Evolutionary conservation across 371 early-diverging fungal genomes (phyloP), one percentile per base, ranked within the genome.

Genomic region (Sporodiniella umbellata): DNA sequence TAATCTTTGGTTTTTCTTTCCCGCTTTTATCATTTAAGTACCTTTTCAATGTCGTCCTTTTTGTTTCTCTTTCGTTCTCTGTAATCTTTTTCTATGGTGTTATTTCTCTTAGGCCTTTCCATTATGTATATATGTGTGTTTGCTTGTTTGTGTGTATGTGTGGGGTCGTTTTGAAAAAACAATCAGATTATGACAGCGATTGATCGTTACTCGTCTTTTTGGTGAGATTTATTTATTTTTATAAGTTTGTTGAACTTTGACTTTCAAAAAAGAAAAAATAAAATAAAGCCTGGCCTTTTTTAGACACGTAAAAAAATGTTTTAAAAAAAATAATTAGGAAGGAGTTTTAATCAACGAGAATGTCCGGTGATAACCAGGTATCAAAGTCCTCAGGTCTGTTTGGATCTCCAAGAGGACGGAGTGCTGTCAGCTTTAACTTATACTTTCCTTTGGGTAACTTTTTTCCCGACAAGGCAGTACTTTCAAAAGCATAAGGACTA

Each of bases 341-440:
- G 17, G 40, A 17, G 18, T 21, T 8, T 19, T 19, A 40, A 40
- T 43, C 28, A n/a, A 26, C 1, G 3, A n/a, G 5, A 4, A 56
- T 51, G 0, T 50, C 42, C 24, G 62, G 63, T 4, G 72, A 71
- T 26, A 48, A 45, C 74, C 74, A 73, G 39, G 48, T 53, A 45
- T 73, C 74, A 49, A 64, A 70, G 46, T 73, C 66, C 7, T 45
- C 42, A 2, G 54, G 51, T 17, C 53, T 60, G 8, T 53, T 24
- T 1, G 33, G 24, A 46, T 65, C 40, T 11, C 74, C 74, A 56
- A 64, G 70, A 18, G 65, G 60, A n/a, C 52, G 53, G n/a, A 70
- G 33, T 0, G 68, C 74, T 54, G 57, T 62, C 0, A 73, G 37
- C 10, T 63, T 67, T 1, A 73, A 53, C 33, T 53, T 59, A 37